Conservation (phyloP, 108 stramenopile genomes). For the Pseudonitzschia multiseries region DNA sequence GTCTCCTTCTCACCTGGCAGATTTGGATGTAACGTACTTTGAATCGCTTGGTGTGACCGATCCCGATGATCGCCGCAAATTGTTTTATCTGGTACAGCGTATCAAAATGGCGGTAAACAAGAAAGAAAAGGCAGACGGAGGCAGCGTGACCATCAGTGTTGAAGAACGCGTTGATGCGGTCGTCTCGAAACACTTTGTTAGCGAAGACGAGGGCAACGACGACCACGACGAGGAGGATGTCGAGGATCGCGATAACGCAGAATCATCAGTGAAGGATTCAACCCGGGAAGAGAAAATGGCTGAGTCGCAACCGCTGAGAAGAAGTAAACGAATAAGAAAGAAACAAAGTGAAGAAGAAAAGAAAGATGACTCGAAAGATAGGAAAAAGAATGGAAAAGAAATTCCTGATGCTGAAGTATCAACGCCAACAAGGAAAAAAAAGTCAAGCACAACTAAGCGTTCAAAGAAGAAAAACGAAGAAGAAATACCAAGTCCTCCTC, state of each 20-base stretch:
- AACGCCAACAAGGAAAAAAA: slow-evolving; percentile 5
- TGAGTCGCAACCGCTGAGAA: slow-evolving; percentile 1
- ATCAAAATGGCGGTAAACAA: slow-evolving; percentile 68
- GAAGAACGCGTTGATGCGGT: slow-evolving; percentile 42
- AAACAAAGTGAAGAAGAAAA: not conserved
- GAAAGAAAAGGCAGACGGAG: slow-evolving; percentile 8
- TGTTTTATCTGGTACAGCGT: slow-evolving; percentile 85
- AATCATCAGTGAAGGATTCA: slow-evolving; percentile 9
- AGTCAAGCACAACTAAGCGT: not conserved
- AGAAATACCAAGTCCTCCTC: not conserved
- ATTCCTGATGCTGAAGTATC: not conserved
- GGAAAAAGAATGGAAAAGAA: slow-evolving; percentile 7
- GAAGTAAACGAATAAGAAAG: slow-evolving; percentile 17
- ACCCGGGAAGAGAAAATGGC: not conserved
- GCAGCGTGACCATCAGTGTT: slow-evolving; percentile 5
- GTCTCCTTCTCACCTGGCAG: slow-evolving; percentile 66
- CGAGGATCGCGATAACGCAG: not conserved
- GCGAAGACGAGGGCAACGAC: slow-evolving; percentile 3
- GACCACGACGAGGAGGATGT: not conserved
- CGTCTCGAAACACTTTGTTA: slow-evolving; percentile 13
- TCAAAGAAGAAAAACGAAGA: not conserved
- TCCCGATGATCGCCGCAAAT: slow-evolving; percentile 73
- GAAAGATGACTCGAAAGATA: slow-evolving; percentile 14
- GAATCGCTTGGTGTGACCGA: slow-evolving; percentile 70
- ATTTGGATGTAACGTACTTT: slow-evolving; percentile 69